Conservation (phyloP, 306 rosid species). For the Notholithocarpus densiflorus region DNA sequence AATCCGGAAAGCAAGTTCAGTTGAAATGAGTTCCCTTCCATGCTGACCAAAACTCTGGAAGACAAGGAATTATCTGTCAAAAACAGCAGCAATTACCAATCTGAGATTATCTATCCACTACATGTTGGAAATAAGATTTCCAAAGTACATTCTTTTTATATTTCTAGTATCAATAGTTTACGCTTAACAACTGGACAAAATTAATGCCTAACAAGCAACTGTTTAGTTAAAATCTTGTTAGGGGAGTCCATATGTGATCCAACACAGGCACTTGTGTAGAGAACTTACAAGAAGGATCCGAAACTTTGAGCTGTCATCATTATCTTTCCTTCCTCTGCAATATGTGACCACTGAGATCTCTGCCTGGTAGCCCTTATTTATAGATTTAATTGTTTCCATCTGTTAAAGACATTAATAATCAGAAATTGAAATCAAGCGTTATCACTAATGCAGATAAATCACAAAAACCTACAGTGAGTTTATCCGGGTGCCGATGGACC, state of each 20-base stretch:
- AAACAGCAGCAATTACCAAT: conserved; percentile 85
- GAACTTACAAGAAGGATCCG: conserved; percentile 91
- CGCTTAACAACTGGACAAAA: background rate
- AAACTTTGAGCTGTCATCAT: conserved; percentile 53
- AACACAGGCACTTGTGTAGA: conserved; percentile 4
- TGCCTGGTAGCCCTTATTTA: conserved; percentile 74
- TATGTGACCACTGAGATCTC: conserved; percentile 74
- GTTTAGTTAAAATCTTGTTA: conserved; percentile 2
- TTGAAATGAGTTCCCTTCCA: conserved; percentile 92
- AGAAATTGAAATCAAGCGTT: conserved; percentile 25
- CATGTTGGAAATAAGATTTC: conserved; percentile 26
- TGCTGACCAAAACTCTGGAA: conserved; percentile 99
- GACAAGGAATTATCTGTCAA: conserved; percentile 99
- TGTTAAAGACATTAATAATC: conserved; percentile 28
- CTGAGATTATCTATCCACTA: conserved; percentile 70
- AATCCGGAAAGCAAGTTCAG: conserved; percentile 83
- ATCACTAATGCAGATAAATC: conserved; percentile 13
- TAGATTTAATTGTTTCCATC: conserved; percentile 66
- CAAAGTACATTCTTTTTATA: background rate
- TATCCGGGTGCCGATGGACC: conserved; percentile 83
- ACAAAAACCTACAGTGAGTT: conserved; percentile 57
- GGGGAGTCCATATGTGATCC: background rate
- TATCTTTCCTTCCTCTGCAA: conserved; percentile 48
- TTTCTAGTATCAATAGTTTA: background rate
- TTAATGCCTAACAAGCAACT: background rate